Percentiles rank a stretch among this genome's conserved stretches.
phyloP scores from a whole-genome alignment of 345 rosid species.

The Linum lewisii region DNA sequence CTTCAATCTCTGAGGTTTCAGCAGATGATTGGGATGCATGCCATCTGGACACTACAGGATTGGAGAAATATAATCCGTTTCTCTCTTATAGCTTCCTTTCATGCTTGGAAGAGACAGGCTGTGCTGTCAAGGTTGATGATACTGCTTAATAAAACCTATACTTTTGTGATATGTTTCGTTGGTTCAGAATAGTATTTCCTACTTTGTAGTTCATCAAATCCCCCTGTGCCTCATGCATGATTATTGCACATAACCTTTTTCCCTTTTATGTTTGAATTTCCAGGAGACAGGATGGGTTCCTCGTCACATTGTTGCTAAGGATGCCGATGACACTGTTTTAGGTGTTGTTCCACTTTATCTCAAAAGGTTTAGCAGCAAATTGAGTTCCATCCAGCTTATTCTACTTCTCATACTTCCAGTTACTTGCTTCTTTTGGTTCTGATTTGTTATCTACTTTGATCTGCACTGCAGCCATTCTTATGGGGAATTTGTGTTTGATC shows the following conservation, averaged over 20 bases:
- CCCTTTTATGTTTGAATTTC: constrained; percentile 13
- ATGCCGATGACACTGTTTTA: constrained; percentile 50
- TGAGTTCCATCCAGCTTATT: constrained; percentile 9
- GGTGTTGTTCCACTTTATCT: constrained; percentile 93
- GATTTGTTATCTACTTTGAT: constrained; percentile 19
- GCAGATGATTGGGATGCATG: constrained; percentile 75
- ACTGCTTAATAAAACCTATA: neutral
- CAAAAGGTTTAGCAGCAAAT: constrained; percentile 54
- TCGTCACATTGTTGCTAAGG: constrained; percentile 71
- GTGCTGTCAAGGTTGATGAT: constrained; percentile 54
- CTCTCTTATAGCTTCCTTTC: constrained; percentile 72
- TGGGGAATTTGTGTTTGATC: constrained; percentile 95
- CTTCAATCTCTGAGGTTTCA: constrained; percentile 64
- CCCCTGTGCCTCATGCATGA: neutral
- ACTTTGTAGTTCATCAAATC: no score
- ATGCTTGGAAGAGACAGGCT: constrained; percentile 66
- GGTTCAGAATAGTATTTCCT: neutral
- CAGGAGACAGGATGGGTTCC: constrained; percentile 97
- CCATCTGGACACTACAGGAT: constrained; percentile 58
- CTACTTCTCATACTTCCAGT: constrained; percentile 6
- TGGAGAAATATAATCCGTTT: constrained; percentile 67
- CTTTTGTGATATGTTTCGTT: neutral
- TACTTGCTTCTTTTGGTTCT: constrained; percentile 2
- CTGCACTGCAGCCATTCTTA: constrained; percentile 64
- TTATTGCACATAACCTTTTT: constrained; percentile 2